phyloP scores from a whole-genome alignment of 106 monocot species.

The Agapanthus africanus region DNA sequence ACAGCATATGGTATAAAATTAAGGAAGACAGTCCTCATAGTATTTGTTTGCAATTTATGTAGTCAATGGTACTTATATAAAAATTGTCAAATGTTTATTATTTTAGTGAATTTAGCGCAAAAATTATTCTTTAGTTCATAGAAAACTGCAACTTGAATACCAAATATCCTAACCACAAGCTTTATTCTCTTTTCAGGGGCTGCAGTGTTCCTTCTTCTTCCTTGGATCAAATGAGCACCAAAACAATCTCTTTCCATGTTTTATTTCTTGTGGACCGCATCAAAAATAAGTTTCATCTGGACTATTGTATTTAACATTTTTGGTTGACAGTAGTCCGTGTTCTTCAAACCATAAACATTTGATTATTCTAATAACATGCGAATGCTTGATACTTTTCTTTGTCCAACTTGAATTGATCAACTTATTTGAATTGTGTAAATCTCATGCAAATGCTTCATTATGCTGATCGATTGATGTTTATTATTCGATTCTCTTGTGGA shows the following conservation, averaged over 20 bases:
- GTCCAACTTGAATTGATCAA: not conserved
- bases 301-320: not conserved
- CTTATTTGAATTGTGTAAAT: too few relatives aligned
- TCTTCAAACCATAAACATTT: not conserved
- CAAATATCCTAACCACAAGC: not conserved
- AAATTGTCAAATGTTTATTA: too few relatives aligned
- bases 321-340: not conserved
- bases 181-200: not conserved
- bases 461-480: too few relatives aligned
- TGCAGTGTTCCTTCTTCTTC: not conserved
- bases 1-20: too few relatives aligned
- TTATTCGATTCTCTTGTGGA: too few relatives aligned
- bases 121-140: too few relatives aligned
- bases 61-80: too few relatives aligned
- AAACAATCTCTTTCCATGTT: not conserved
- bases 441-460: too few relatives aligned
- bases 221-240: not conserved
- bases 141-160: not conserved
- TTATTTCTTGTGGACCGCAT: not conserved
- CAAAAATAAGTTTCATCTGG: not conserved
- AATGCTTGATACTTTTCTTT: not conserved
- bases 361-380: not conserved
- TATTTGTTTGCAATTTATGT: too few relatives aligned
- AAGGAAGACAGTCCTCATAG: too few relatives aligned
- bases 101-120: too few relatives aligned